A percentile compares a stretch with the other conserved stretches of the same genome.
These are phyloP conservation scores for Fistulifera solaris DNA, from an alignment of 108 stramenopile species.

Conservation along the genomic window DNA sequence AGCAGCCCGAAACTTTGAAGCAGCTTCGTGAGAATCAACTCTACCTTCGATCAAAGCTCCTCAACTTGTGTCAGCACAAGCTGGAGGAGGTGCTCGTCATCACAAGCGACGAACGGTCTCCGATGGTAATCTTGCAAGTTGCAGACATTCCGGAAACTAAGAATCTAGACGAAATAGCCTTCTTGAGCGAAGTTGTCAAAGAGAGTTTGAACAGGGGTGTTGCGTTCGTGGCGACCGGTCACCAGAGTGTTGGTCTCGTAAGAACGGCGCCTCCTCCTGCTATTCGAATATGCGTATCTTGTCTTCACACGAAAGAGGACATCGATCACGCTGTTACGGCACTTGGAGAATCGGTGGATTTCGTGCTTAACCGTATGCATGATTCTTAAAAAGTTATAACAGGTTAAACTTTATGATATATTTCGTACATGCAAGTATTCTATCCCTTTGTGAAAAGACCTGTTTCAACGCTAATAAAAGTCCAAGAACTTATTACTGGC, in stretches of 20 bases:
- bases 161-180: constrained; percentile 35
- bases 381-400: neutral
- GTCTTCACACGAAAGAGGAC: constrained; percentile 55
- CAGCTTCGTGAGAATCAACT: constrained; percentile 29
- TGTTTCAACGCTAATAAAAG: too few species aligned
- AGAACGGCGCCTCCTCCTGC: constrained; percentile 42
- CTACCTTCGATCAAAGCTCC: constrained; percentile 34
- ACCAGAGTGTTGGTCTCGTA: neutral
- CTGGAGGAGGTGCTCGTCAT: constrained; percentile 33
- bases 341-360: constrained; percentile 13
- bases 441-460: too few species aligned
- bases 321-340: constrained; percentile 39
- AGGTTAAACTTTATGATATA: too few species aligned
- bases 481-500: too few species aligned
- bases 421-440: too few species aligned
- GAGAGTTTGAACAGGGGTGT: constrained; percentile 54
- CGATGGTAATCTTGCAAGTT: constrained; percentile 64
- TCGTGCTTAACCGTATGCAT: constrained; percentile 10
- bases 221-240: constrained; percentile 60
- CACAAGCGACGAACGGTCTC: constrained; percentile 63
- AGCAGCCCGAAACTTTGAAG: constrained; percentile 14
- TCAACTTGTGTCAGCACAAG: constrained; percentile 9
- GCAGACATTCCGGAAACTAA: constrained; percentile 28
- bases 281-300: constrained; percentile 63
- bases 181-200: constrained; percentile 58